These are phyloP conservation scores for Starmera amethionina DNA, from an alignment of 805 yeast genomes.

Conservation along the genomic window DNA sequence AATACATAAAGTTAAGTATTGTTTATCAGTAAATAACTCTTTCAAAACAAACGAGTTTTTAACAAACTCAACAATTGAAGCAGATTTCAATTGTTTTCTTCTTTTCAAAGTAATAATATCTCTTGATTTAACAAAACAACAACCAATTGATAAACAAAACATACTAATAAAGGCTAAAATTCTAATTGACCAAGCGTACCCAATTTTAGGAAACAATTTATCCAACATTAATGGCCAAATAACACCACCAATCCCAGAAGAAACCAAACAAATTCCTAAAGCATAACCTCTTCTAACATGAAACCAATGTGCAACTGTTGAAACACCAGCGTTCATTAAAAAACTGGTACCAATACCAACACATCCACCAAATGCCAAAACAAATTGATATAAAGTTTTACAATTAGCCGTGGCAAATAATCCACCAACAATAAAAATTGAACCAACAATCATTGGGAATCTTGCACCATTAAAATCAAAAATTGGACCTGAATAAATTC, in stretches of 20 bases:
- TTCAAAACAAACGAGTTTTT: constrained; percentile 7
- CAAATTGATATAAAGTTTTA: constrained; percentile 44
- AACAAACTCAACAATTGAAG: not conserved
- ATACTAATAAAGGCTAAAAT: constrained; percentile 30
- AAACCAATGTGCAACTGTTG: constrained; percentile 58
- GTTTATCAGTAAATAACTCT: constrained; percentile 7
- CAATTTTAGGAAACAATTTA: constrained; percentile 33
- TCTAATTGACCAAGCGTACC: constrained; percentile 54
- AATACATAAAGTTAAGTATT: not conserved
- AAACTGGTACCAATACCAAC: constrained; percentile 46
- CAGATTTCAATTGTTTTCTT: constrained; percentile 1
- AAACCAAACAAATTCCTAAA: constrained; percentile 52
- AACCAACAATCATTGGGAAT: constrained; percentile 34
- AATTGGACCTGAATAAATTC: constrained; percentile 32
- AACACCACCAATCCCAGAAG: constrained; percentile 61
- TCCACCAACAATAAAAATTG: constrained; percentile 35
- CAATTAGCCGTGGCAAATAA: constrained; percentile 43
- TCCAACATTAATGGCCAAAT: constrained; percentile 46
- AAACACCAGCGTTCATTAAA: constrained; percentile 43
- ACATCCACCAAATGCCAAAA: constrained; percentile 42
- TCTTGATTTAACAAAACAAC: constrained; percentile 28
- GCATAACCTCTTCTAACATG: constrained; percentile 45
- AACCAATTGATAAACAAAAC: constrained; percentile 16
- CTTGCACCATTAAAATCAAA: constrained; percentile 53
- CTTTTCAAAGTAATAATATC: constrained; percentile 6